Evolutionary conservation across 345 rosid species (phyloP).

Genomic region (Bretschneidera sinensis): DNA sequence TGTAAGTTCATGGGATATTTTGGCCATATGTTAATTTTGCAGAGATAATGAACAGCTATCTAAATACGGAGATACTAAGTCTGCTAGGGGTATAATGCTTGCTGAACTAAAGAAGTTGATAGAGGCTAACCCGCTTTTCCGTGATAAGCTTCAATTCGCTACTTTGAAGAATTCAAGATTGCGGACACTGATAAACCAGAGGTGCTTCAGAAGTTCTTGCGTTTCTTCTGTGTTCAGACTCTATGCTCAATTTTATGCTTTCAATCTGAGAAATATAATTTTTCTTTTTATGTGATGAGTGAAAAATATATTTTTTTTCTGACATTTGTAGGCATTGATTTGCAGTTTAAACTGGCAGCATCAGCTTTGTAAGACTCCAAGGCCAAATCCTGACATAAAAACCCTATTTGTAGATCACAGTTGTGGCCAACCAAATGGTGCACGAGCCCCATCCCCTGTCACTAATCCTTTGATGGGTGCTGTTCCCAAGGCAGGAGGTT

Average conservation of each 20-base stretch:
- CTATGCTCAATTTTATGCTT: slow-evolving; percentile 1
- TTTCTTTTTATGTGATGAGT: no score
- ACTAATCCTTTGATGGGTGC: slow-evolving; percentile 68
- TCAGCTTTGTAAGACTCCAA: slow-evolving; percentile 77
- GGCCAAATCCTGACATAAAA: slow-evolving; percentile 77
- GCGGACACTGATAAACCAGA: slow-evolving; percentile 76
- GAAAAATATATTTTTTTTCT: no score
- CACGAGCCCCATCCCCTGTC: slow-evolving; percentile 70
- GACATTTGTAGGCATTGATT: slow-evolving; percentile 13
- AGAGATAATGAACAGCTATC: slow-evolving; percentile 87
- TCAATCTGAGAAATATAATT: background rate
- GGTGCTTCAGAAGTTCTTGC: slow-evolving; percentile 34
- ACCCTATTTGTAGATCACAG: slow-evolving; percentile 77
- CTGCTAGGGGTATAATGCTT: slow-evolving; percentile 83
- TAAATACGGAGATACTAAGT: slow-evolving; percentile 76
- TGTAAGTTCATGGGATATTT: slow-evolving; percentile 1
- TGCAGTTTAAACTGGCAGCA: slow-evolving; percentile 91
- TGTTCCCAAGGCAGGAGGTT: slow-evolving; percentile 55
- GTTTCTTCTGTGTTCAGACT: slow-evolving; percentile 10
- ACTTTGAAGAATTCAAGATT: slow-evolving; percentile 71
- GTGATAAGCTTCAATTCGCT: slow-evolving; percentile 87
- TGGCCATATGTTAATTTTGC: slow-evolving; percentile 24
- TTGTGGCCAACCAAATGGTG: slow-evolving; percentile 72
- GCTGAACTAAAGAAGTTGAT: slow-evolving; percentile 76
- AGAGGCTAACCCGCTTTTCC: slow-evolving; percentile 84